Evolutionary conservation across 257 asterid species (phyloP), one percentile per base, ranked within the genome.

Genomic region (Asclepias syriaca): DNA sequence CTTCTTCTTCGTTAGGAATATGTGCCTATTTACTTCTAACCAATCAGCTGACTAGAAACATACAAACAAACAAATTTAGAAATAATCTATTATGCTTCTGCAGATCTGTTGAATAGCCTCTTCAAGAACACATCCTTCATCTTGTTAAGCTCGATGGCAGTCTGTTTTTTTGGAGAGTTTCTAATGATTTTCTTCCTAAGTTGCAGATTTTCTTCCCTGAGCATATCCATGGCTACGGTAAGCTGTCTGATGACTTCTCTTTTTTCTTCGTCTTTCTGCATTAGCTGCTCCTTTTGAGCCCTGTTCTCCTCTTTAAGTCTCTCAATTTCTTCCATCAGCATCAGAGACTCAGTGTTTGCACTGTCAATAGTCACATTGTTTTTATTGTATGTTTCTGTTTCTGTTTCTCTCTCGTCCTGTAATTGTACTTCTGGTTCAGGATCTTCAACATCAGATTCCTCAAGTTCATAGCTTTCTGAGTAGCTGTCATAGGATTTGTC

Each of bases 231-330:
- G 37, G 92, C 96, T 58, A 81, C 37, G 69, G 91, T 91, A 16
- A 93, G 86, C 55, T 91, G 98, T 79, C 93, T 82, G 46, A 91
- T 91, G 56, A 88, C 98, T 51, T 91, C 96, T 56, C 96, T 80
- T 71, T 93, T 91, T 87, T 91, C 97, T 63, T 91, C 98, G 63
- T 93, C 98, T 79, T 93, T 91, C 68, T 82, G 85, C 78, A 43
- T 53, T 15, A 93, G 84, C 56, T 81, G 73, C 77, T 79, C 83
- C 68, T 82, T 79, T 54, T 86, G 93, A 63, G 77, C 72, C 85
- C 67, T 59, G 56, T 80, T 87, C 69, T 90, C 91, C 76, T 83
- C 89, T 73, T 71, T 65, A 50, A 93, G 92, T 37, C 68, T 85
- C 82, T 81, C 85, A 27, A 87, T 70, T 75, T 87, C 95, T 57